phyloP scores from a whole-genome alignment of 2,329 filamentous ascomycete genomes.

The Aspergillus chevalieri region DNA sequence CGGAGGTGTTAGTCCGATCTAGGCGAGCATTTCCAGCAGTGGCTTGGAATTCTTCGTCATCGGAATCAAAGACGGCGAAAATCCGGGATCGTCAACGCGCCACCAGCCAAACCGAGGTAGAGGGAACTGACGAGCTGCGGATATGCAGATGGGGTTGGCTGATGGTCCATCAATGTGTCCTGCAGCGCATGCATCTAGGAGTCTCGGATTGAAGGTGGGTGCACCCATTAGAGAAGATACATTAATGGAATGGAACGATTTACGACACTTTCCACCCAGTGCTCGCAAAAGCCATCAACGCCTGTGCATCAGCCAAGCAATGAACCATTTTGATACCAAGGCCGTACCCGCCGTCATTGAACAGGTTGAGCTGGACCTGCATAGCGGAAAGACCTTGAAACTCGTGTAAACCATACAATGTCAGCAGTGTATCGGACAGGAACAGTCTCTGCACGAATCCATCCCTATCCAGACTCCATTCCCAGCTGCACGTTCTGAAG shows the following conservation, averaged over 20 bases:
- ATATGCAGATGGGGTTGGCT: conserved; percentile 18
- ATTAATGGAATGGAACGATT: neutral
- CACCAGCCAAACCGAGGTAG: conserved; percentile 47
- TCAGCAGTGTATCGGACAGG: conserved; percentile 23
- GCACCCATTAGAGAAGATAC: neutral
- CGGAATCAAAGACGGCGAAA: conserved; percentile 1
- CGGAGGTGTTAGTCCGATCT: conserved; percentile 25
- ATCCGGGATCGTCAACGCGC: conserved; percentile 16
- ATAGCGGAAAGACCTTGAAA: conserved; percentile 24
- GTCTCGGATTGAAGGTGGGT: conserved; percentile 38
- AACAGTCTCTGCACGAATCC: neutral
- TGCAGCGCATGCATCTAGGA: conserved; percentile 30
- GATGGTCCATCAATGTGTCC: conserved; percentile 19
- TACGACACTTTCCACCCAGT: conserved; percentile 34
- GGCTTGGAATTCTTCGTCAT: conserved; percentile 1
- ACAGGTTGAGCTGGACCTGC: conserved; percentile 37
- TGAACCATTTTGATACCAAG: conserved; percentile 42
- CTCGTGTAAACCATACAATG: conserved; percentile 26
- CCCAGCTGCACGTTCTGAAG: neutral
- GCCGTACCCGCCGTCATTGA: conserved; percentile 38
- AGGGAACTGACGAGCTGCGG: conserved; percentile 29
- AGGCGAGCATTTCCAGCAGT: conserved; percentile 8
- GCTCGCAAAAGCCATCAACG: conserved; percentile 40
- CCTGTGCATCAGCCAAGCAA: conserved; percentile 41
- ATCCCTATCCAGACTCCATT: neutral